A percentile compares a stretch with the other conserved stretches of the same genome.
Evolutionary conservation across 352 stramenopile genomes (phyloP).

Genomic region (Phytophthora brassicae): DNA sequence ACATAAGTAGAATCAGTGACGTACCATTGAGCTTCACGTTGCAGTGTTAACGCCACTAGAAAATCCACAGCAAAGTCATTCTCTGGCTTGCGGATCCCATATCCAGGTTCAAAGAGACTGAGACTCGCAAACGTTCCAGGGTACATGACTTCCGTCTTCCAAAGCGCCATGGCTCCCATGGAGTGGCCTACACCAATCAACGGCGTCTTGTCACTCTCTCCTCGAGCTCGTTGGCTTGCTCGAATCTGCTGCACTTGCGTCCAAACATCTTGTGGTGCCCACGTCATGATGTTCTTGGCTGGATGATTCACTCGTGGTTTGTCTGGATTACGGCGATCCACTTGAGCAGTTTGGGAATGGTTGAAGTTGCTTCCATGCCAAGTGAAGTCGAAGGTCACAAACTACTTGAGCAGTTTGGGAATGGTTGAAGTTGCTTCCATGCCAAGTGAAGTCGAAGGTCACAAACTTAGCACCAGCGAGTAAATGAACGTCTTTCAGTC

Average conservation of each 20-base stretch:
- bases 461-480: constrained; percentile 31
- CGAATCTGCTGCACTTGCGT: constrained; percentile 30
- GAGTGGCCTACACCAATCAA: constrained; percentile 57
- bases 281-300: constrained; percentile 26
- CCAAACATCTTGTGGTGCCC: constrained; percentile 29
- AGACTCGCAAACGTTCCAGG: constrained; percentile 44
- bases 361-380: constrained; percentile 46
- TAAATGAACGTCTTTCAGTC: constrained; percentile 28
- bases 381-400: constrained; percentile 41
- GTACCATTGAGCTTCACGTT: constrained; percentile 31
- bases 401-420: constrained; percentile 24
- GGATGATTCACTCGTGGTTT: constrained; percentile 44
- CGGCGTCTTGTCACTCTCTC: constrained; percentile 21
- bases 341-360: constrained; percentile 21
- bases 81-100: constrained; percentile 21
- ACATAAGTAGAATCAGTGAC: not conserved
- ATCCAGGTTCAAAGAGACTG: constrained; percentile 47
- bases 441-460: constrained; percentile 44
- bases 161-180: constrained; percentile 47
- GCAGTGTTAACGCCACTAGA: constrained; percentile 24
- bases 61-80: constrained; percentile 30
- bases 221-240: constrained; percentile 12
- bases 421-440: constrained; percentile 40
- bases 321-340: constrained; percentile 31
- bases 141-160: constrained; percentile 40